Conservation (phyloP, 805 yeast species). For the Nakazawaea ishiwadae region DNA sequence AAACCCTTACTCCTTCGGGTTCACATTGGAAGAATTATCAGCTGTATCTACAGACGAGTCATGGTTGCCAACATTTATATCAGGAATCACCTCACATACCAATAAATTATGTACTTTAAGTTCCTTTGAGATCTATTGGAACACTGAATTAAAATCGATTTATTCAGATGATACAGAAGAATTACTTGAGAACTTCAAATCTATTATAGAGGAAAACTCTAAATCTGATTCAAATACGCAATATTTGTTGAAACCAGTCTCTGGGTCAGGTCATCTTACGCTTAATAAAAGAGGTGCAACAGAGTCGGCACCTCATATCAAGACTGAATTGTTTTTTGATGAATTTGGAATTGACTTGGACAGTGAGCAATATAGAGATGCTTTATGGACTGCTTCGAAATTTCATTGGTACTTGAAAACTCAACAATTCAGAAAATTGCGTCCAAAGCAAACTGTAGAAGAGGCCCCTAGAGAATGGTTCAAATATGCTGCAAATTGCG, state of each 20-base stretch:
- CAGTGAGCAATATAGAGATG: conserved; percentile 77
- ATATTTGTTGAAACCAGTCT: conserved; percentile 77
- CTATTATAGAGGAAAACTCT: conserved; percentile 32
- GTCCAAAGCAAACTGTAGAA: conserved; percentile 51
- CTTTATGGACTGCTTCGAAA: conserved; percentile 75
- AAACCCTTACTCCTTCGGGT: conserved; percentile 75
- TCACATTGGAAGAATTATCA: conserved; percentile 79
- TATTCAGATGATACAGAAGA: conserved; percentile 42
- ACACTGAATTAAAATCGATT: conserved; percentile 56
- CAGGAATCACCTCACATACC: conserved; percentile 61
- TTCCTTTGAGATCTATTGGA: conserved; percentile 78
- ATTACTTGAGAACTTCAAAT: conserved; percentile 43
- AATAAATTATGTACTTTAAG: conserved; percentile 74
- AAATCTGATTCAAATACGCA: conserved; percentile 33
- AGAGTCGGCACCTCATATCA: conserved; percentile 60
- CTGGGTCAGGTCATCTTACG: conserved; percentile 80
- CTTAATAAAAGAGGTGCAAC: conserved; percentile 78
- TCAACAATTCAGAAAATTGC: conserved; percentile 61
- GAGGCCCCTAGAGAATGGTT: conserved; percentile 84
- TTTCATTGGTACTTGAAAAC: conserved; percentile 77
- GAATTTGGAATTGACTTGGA: conserved; percentile 87
- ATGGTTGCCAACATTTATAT: conserved; percentile 84
- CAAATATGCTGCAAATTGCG: conserved; percentile 70
- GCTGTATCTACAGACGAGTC: conserved; percentile 84
- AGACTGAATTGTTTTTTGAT: conserved; percentile 73